These are phyloP conservation scores for Arthonia radiata DNA, from an alignment of 495 filamentous ascomycete genomes.

Conservation along the genomic window DNA sequence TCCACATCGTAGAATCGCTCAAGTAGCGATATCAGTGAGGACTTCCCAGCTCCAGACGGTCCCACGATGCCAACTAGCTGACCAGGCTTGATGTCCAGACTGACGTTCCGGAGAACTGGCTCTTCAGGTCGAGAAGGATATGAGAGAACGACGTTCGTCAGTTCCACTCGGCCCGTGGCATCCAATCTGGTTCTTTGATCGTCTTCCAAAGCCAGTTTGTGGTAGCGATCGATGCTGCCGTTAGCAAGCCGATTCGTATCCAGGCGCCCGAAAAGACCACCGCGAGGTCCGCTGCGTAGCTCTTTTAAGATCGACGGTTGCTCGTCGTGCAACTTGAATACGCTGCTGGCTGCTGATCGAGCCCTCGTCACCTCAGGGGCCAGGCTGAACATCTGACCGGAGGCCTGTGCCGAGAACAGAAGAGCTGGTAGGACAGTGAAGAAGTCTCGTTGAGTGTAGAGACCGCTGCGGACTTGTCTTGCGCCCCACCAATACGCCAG, in stretches of 20 bases:
- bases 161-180: no score
- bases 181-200: no score
- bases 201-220: no score
- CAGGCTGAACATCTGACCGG: slow-evolving; percentile 39
- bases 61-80: slow-evolving; percentile 34
- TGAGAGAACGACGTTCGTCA: no score
- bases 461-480: slow-evolving; percentile 25
- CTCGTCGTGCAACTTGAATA: slow-evolving; percentile 7
- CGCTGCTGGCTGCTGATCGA: slow-evolving; percentile 13
- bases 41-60: slow-evolving; percentile 30
- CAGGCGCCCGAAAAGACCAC: no score
- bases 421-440: slow-evolving; percentile 36
- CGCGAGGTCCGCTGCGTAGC: no score
- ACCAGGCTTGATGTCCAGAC: slow-evolving; percentile 27
- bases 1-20: slow-evolving; percentile 30
- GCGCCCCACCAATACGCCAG: slow-evolving; percentile 47
- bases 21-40: slow-evolving; percentile 26
- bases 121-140: slow-evolving; percentile 12
- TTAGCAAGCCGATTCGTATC: no score
- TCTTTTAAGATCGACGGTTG: slow-evolving; percentile 4
- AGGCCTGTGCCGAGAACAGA: slow-evolving; percentile 26
- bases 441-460: slow-evolving; percentile 33
- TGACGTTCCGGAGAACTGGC: slow-evolving; percentile 14
- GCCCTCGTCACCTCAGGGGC: slow-evolving; percentile 37
- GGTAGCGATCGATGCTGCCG: no score